Conservation (phyloP, 2,329 filamentous ascomycete genomes). For the Helicocarpus griseus region DNA sequence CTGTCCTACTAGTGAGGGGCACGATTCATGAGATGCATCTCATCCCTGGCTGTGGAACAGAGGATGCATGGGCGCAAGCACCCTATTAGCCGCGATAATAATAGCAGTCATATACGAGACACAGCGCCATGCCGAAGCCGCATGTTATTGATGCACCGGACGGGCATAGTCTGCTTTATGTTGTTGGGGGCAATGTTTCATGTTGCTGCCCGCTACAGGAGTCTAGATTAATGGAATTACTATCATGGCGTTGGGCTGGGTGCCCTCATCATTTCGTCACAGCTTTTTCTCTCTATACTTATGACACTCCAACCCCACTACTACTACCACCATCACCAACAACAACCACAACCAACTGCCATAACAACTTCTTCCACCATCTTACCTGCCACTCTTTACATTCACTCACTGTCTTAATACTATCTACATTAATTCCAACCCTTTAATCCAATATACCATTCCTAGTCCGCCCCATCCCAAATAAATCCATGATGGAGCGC, state of each 20-base stretch:
- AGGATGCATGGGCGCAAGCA: too few relatives aligned
- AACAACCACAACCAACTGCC: too few relatives aligned
- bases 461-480: not conserved
- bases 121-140: not conserved
- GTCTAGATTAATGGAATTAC: not conserved
- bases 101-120: not conserved
- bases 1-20: too few relatives aligned
- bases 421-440: too few relatives aligned
- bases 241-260: too few relatives aligned
- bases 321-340: too few relatives aligned
- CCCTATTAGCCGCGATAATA: not conserved
- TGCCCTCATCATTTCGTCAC: not conserved
- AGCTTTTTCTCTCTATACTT: not conserved
- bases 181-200: not conserved
- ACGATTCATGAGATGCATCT: too few relatives aligned
- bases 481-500: slow-evolving; percentile 61
- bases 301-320: too few relatives aligned
- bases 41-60: too few relatives aligned
- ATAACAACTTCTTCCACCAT: too few relatives aligned
- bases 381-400: too few relatives aligned
- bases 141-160: not conserved
- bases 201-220: not conserved
- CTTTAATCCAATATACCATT: not conserved
- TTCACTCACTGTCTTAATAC: too few relatives aligned
- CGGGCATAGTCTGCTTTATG: not conserved